Evolutionary conservation across 192 early-diverging fungal species (phyloP), one percentile per base, ranked within the genome.

Genomic region (Coemansia reversa): DNA sequence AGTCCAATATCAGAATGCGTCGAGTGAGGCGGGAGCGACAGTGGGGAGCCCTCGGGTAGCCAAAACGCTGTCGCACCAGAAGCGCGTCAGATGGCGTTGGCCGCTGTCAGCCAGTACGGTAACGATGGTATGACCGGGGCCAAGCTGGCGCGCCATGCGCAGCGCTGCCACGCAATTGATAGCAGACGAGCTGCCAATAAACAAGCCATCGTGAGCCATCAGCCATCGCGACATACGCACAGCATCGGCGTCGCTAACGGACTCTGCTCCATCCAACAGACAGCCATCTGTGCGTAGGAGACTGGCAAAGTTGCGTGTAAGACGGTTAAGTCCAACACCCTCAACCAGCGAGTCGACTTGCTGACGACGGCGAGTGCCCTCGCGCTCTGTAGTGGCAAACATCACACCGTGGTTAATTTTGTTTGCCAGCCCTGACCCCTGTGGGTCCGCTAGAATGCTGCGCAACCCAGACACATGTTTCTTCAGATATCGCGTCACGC

Each of bases 331-430:
- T 0, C 97, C 97, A 7, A 98, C 86, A 5, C 97, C 97, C 78
- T 98, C 97, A 0, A 98, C 93, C 24, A 98, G 85, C 28, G 97
- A 91, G 67, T 98, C 97, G n/a, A 97, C 92, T 69, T 98, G 97
- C 75, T 98, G 94, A 7, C 97, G 88, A 51, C 84, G 83, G 24
- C 97, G 75, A 7, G 85, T 91, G 8, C 97, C 97, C 68, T 98
- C 97, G 33, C 87, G 84, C 68, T 98, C 95, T 1, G 84, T 87
- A 1, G 86, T 84, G 5, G 93, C 82, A 79, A 94, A 98, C 92
- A 98, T 90, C 66, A 95, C 86, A 51, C 89, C 89, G 74, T 93
- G 89, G 67, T 92, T 92, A 72, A 98, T 87, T 58, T 91, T 92
- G 82, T 96, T 88, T 65, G 87, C 94, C 45, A 98, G 67, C 5